Base-by-base conservation (phyloP, 169 alveolate genomes). In the Babesia divergens region DNA sequence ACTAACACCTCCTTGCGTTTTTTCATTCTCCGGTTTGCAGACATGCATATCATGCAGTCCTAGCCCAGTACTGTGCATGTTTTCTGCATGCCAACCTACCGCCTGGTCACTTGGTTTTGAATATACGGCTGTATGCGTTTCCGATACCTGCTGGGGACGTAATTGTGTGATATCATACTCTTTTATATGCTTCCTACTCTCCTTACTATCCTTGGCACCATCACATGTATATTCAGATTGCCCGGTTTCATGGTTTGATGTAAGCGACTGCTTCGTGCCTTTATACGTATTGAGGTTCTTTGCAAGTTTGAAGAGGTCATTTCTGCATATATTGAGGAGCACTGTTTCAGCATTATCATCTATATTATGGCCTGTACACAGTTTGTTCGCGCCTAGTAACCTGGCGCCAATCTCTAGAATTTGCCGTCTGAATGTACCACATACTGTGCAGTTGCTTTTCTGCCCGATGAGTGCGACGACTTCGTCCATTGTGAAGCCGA, bases 281-380 rank as follows among this genome's bases (percentile, higher is more conserved):
- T 31, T 31, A 32, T 38, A 24, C 55, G 11, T 47, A 20, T 89
- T 90, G n/a, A 62, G 62, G 60, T 95, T 93, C 72, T 84, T 89
- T 3, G 95, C 95, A 35, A 97, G 90, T 77, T 98, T 91, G 74
- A 93, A 93, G 67, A 90, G 76, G 70, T 97, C 99, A 16, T 99
- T 99, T 79, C 99, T 90, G 42, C 96, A 85, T 42, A 95, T 81
- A 83, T 97, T 97, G 96, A 97, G 93, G 31, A 96, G 84, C 43
- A 96, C 93, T 1, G 99, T 97, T 86, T 97, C 99, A 6, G 99
- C 98, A 35, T 94, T 91, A 82, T 97, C 99, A 87, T 97, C 99
- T 11, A 98, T 97, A 86, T 96, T 97, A 83, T 97, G 99, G 0
- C 99, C 99, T n/a, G 99, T 97, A 52, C 95, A 92, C 24, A 97